Evolutionary conservation across 495 filamentous ascomycete genomes (phyloP).

Genomic region (Delitschia confertaspora): DNA sequence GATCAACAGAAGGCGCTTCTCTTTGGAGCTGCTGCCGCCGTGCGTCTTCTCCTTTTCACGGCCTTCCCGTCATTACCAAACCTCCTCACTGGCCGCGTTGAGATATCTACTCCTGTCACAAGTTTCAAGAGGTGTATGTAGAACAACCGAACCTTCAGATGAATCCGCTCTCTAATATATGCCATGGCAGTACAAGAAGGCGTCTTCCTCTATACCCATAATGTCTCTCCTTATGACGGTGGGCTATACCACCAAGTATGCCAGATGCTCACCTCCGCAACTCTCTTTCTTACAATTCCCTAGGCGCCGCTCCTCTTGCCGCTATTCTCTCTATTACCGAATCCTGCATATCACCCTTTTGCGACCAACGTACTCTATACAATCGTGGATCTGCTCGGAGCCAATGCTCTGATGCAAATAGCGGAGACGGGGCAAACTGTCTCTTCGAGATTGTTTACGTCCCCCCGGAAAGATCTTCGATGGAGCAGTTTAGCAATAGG

Average conservation of each 20-base stretch:
- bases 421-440: constrained; percentile 73
- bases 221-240: constrained; percentile 95
- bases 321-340: constrained; percentile 78
- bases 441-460: constrained; percentile 62
- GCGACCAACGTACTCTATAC: constrained; percentile 75
- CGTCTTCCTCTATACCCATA: constrained; percentile 87
- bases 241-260: constrained; percentile 88
- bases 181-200: constrained; percentile 74
- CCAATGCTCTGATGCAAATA: constrained; percentile 71
- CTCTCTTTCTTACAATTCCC: not conserved
- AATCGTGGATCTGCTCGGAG: constrained; percentile 70
- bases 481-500: constrained; percentile 71
- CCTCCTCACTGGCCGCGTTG: constrained; percentile 80
- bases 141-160: too few species aligned
- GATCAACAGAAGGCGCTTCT: constrained; percentile 68
- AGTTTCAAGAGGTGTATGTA: constrained; percentile 91
- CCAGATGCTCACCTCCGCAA: too few species aligned
- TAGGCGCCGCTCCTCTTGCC: constrained; percentile 84
- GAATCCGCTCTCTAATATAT: not conserved
- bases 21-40: constrained; percentile 62
- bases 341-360: constrained; percentile 52
- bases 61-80: constrained; percentile 78
- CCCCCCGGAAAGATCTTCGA: constrained; percentile 63
- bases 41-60: constrained; percentile 72
- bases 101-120: constrained; percentile 91